A percentile compares a stretch with the other conserved stretches of the same genome.
These are phyloP conservation scores for Hippophae gyantsensis DNA, from an alignment of 306 rosid genomes.

Conservation along the genomic window DNA sequence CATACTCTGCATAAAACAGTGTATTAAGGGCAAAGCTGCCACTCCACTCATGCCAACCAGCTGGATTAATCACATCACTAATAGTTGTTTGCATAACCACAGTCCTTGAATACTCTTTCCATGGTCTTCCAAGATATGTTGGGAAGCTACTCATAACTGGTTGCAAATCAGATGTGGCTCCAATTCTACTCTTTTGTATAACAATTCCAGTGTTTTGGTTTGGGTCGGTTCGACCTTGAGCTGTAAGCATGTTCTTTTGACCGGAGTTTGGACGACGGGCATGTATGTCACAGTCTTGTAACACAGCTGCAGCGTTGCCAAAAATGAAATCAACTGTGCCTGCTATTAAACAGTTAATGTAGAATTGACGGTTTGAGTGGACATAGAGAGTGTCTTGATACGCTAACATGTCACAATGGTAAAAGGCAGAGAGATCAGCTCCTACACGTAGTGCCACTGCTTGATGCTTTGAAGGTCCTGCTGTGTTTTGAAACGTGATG, in stretches of 20 bases:
- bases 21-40: constrained; percentile 69
- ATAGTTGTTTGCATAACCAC: constrained; percentile 54
- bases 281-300: constrained; percentile 73
- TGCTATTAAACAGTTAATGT: constrained; percentile 33
- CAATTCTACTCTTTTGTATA: constrained; percentile 65
- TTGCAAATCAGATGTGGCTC: constrained; percentile 56
- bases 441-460: constrained; percentile 90
- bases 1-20: constrained; percentile 55
- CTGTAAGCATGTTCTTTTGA: constrained; percentile 84
- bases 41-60: constrained; percentile 69
- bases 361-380: constrained; percentile 86
- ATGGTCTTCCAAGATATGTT: constrained; percentile 73
- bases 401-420: constrained; percentile 56
- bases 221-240: constrained; percentile 78
- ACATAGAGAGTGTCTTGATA: constrained; percentile 91
- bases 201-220: constrained; percentile 92
- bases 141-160: constrained; percentile 34
- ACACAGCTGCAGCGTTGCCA: constrained; percentile 64
- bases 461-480: constrained; percentile 87
- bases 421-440: constrained; percentile 78
- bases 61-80: constrained; percentile 51
- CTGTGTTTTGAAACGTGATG: constrained; percentile 80
- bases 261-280: constrained; percentile 68
- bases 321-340: constrained; percentile 91
- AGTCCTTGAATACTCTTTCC: constrained; percentile 85